phyloP scores from a whole-genome alignment of 2,329 filamentous ascomycete species.

The Albophoma yamanashiensis region DNA sequence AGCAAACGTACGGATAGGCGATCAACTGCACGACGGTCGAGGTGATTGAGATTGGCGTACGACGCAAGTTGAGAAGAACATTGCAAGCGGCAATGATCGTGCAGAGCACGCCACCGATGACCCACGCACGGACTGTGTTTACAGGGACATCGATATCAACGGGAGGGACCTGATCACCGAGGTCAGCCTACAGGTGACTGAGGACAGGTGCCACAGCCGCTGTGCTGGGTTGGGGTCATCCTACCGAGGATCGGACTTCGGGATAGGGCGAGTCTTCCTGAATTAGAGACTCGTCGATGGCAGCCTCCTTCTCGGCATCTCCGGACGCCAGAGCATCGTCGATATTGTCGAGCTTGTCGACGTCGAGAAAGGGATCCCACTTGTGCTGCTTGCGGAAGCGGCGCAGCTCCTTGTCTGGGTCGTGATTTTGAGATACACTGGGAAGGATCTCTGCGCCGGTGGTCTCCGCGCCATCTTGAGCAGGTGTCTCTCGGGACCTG shows the following conservation, averaged over 20 bases:
- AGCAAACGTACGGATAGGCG: slow-evolving; percentile 29
- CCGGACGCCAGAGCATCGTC: slow-evolving; percentile 32
- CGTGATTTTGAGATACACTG: background rate
- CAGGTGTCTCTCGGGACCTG: background rate
- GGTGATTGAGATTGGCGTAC: slow-evolving; percentile 38
- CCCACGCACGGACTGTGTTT: slow-evolving; percentile 52
- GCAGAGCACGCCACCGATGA: slow-evolving; percentile 44
- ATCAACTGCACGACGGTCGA: slow-evolving; percentile 45
- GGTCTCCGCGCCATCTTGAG: background rate
- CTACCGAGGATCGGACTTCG: slow-evolving; percentile 14
- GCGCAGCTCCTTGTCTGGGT: slow-evolving; percentile 18
- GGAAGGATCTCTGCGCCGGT: background rate
- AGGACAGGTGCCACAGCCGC: background rate
- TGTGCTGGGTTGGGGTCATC: background rate
- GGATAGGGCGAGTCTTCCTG: slow-evolving; percentile 37
- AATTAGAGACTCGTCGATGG: slow-evolving; percentile 33
- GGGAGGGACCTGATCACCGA: slow-evolving; percentile 12
- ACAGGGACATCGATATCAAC: slow-evolving; percentile 41
- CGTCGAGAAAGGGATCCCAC: slow-evolving; percentile 46
- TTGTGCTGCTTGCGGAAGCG: slow-evolving; percentile 38
- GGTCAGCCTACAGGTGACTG: background rate
- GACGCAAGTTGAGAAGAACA: slow-evolving; percentile 38
- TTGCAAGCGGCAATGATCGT: slow-evolving; percentile 48
- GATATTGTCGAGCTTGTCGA: slow-evolving; percentile 39
- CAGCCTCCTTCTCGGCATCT: slow-evolving; percentile 31